Conservation (phyloP, 2,329 filamentous ascomycete species). For the Fonsecaea pugnacius region DNA sequence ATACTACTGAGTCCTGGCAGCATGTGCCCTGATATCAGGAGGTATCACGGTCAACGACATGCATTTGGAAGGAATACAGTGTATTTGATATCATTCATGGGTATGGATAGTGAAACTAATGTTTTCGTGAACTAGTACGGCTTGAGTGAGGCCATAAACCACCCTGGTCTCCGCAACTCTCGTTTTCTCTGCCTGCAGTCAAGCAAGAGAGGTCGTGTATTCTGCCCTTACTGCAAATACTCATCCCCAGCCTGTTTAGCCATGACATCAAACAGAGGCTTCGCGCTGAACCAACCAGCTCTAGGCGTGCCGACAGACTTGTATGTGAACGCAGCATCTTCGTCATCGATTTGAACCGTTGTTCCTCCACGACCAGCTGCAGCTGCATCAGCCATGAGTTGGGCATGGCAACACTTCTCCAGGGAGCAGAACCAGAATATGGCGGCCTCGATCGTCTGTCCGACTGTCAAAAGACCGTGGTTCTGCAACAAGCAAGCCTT, state of each 20-base stretch:
- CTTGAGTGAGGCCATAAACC: not conserved
- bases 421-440: constrained; percentile 61
- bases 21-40: not conserved
- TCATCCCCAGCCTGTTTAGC: constrained; percentile 63
- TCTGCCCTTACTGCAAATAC: constrained; percentile 48
- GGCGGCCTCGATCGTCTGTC: constrained; percentile 51
- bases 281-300: constrained; percentile 72
- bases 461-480: constrained; percentile 49
- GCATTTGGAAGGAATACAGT: not conserved
- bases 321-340: constrained; percentile 70
- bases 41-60: not conserved
- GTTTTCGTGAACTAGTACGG: not conserved
- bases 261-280: constrained; percentile 72
- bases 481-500: constrained; percentile 51
- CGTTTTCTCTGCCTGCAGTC: not conserved
- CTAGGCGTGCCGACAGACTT: constrained; percentile 65
- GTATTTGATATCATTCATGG: not conserved
- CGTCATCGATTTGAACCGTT: constrained; percentile 69
- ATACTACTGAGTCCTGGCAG: too few relatives aligned
- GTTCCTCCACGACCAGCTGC: constrained; percentile 52
- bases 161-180: not conserved
- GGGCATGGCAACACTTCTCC: constrained; percentile 60
- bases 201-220: not conserved
- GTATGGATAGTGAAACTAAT: not conserved
- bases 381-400: constrained; percentile 59